Evolutionary conservation across 2,329 filamentous ascomycete species (phyloP).

Genomic region (Orbilia ellipsospora): DNA sequence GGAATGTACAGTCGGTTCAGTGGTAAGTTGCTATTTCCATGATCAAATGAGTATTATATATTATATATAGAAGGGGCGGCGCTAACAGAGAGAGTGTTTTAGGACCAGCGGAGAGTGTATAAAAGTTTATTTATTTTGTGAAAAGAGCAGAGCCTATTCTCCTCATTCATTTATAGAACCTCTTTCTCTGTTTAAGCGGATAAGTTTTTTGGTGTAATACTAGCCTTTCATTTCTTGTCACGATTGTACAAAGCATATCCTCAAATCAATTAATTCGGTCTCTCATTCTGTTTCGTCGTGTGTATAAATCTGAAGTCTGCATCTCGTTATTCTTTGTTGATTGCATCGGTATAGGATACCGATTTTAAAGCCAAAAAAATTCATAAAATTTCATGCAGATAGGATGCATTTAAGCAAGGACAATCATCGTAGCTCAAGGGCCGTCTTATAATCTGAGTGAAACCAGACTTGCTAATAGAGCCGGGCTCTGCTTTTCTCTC

Average conservation of each 20-base stretch:
- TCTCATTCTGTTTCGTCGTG: neutral
- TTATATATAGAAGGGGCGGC: neutral
- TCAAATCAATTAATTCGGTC: neutral
- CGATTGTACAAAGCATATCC: slow-evolving; percentile 17
- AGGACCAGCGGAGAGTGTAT: slow-evolving; percentile 54
- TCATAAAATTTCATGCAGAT: too few species aligned
- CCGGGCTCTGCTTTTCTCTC: too few species aligned
- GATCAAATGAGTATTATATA: neutral
- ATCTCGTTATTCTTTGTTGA: too few species aligned
- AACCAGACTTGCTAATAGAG: too few species aligned
- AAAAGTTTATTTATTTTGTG: slow-evolving; percentile 16
- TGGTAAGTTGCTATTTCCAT: slow-evolving; percentile 20
- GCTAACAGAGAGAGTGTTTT: slow-evolving; percentile 10
- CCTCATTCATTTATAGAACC: slow-evolving; percentile 8
- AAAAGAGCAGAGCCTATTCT: neutral
- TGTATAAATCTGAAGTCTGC: neutral
- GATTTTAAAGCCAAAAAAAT: too few species aligned
- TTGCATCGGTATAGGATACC: too few species aligned
- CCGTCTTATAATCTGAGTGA: too few species aligned
- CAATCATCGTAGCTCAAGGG: too few species aligned
- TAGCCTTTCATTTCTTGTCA: slow-evolving; percentile 6
- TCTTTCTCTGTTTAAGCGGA: slow-evolving; percentile 4
- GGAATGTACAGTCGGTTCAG: slow-evolving; percentile 55
- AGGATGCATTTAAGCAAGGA: too few species aligned
- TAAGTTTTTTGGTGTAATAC: slow-evolving; percentile 8